These are phyloP conservation scores for Populus hybrid DNA, from an alignment of 441 rosid genomes.

Conservation along the genomic window DNA sequence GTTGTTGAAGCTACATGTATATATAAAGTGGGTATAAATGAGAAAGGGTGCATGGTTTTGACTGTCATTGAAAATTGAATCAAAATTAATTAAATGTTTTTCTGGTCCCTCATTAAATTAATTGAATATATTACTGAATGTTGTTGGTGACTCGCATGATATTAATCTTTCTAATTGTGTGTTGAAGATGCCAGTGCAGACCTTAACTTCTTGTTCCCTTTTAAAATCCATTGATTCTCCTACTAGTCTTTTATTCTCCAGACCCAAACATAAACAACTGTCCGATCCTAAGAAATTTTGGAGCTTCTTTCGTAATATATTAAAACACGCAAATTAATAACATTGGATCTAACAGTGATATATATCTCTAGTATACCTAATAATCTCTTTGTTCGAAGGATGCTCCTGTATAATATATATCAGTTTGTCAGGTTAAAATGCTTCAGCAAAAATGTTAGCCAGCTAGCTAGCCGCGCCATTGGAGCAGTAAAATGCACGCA, in stretches of 20 bases:
- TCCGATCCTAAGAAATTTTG: slow-evolving; percentile 8
- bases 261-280: background rate
- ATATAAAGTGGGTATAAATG: background rate
- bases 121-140: background rate
- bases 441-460: background rate
- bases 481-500: background rate
- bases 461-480: background rate
- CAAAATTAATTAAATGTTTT: background rate
- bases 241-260: slow-evolving; percentile 10
- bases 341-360: slow-evolving; percentile 45
- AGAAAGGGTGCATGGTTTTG: background rate
- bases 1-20: too few species aligned
- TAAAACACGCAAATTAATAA: slow-evolving; percentile 5
- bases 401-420: slow-evolving; percentile 19
- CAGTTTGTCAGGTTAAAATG: slow-evolving; percentile 23
- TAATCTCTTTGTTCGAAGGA: slow-evolving; percentile 49
- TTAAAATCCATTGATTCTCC: slow-evolving; percentile 21
- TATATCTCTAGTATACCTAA: slow-evolving; percentile 16
- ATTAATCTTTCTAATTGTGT: background rate
- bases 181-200: slow-evolving; percentile 12
- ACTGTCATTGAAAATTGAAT: background rate
- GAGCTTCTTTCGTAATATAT: slow-evolving; percentile 18
- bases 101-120: background rate
- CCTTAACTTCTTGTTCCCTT: slow-evolving; percentile 7
- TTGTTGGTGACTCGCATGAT: background rate